Percentiles rank a stretch among this genome's conserved stretches.
Conservation (phyloP, 192 early-diverging fungal species). For the Podila verticillata region DNA sequence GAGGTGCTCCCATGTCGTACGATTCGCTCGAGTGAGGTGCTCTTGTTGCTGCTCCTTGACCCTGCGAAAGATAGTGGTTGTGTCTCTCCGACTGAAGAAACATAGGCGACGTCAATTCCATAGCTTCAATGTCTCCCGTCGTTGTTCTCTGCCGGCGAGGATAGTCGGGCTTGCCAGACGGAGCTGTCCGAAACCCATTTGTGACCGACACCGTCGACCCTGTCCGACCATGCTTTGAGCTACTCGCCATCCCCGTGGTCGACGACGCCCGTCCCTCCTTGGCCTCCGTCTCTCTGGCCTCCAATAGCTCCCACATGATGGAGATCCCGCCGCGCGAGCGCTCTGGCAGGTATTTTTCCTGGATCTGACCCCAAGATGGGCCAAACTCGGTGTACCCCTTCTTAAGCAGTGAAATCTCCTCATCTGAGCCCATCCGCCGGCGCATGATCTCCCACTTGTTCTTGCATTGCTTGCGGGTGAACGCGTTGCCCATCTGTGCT, state of each 20-base stretch:
- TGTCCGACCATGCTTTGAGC: not conserved
- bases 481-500: conserved; percentile 42
- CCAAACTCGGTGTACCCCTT: conserved; percentile 41
- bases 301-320: conserved; percentile 44
- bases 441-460: conserved; percentile 53
- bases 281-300: conserved; percentile 15
- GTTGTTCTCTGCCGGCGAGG: conserved; percentile 4
- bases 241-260: too few relatives aligned
- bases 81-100: not conserved
- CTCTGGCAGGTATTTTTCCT: conserved; percentile 46
- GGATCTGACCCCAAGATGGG: conserved; percentile 47
- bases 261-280: not conserved
- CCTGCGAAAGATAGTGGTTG: too few relatives aligned
- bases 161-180: not conserved
- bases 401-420: conserved; percentile 31
- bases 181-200: not conserved
- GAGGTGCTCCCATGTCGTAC: too few relatives aligned
- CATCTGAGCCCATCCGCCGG: conserved; percentile 34
- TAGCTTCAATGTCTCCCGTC: conserved; percentile 5
- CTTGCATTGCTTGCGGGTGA: conserved; percentile 49
- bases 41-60: too few relatives aligned
- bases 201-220: not conserved
- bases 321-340: conserved; percentile 36
- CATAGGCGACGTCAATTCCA: not conserved
- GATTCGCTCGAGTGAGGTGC: too few relatives aligned